phyloP scores from a whole-genome alignment of 176 grass and related monocot species.

The Neostapfia colusana region DNA sequence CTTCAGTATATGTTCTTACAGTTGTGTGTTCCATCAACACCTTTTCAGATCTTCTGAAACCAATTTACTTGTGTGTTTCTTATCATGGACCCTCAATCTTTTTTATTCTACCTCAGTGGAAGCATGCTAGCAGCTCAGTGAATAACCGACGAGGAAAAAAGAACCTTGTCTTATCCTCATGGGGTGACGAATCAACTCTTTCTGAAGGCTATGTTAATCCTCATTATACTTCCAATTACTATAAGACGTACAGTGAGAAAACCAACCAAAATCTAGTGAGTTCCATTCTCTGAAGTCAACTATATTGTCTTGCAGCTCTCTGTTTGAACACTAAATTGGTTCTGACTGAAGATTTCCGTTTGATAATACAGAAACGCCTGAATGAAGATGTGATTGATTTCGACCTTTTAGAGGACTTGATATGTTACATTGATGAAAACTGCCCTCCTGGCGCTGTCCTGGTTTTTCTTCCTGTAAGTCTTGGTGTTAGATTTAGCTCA shows the following conservation, averaged over 20 bases:
- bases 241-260: slow-evolving; percentile 74
- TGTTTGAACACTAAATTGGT: slow-evolving; percentile 2
- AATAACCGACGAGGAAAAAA: slow-evolving; percentile 90
- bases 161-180: slow-evolving; percentile 92
- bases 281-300: slow-evolving; percentile 22
- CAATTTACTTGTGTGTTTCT: slow-evolving; percentile 20
- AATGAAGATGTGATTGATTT: slow-evolving; percentile 99
- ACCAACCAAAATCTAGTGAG: slow-evolving; percentile 90
- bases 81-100: slow-evolving; percentile 16
- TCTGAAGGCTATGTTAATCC: slow-evolving; percentile 95
- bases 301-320: slow-evolving; percentile 16
- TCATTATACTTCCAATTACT: slow-evolving; percentile 67
- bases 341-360: slow-evolving; percentile 13
- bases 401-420: slow-evolving; percentile 94
- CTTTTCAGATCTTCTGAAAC: slow-evolving; percentile 26
- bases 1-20: not conserved
- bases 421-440: slow-evolving; percentile 89
- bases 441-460: slow-evolving; percentile 79
- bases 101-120: slow-evolving; percentile 51
- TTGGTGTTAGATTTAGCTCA: slow-evolving; percentile 16
- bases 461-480: slow-evolving; percentile 93
- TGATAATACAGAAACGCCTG: slow-evolving; percentile 64
- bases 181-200: slow-evolving; percentile 87
- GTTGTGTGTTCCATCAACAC: not conserved
- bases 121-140: slow-evolving; percentile 70